Evolutionary conservation across 2,329 filamentous ascomycete species (phyloP), one percentile per base, ranked within the genome.

Genomic region (Diaporthe sp.): DNA sequence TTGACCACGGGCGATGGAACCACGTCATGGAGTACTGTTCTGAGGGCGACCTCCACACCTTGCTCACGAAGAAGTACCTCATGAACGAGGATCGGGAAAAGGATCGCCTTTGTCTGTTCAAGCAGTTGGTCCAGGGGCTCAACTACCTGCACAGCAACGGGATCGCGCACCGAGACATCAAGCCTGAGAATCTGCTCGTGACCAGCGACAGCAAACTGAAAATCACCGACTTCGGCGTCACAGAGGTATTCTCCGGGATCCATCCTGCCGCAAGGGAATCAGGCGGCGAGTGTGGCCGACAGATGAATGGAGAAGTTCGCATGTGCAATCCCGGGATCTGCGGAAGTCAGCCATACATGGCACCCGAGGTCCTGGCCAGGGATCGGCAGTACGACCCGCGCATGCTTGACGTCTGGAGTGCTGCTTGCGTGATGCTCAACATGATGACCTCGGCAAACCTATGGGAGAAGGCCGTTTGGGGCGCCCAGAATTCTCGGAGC

Each of bases 1-100:
- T 90, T 20, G 90, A 95, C 79, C 90, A 92, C 79, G 91, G 91
- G 44, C 92, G 93, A 53, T 97, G 94, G 94, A 96, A 95, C 82
- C 94, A 97, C 82, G 94, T 98, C 74, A 98, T 98, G 95, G 95
- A 98, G 82, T 97, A 94, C 83, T 98, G 95, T 85, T 89, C 91
- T 4, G 91, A 95, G 79, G 95, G 95, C 61, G 95, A 98, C 81
- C 86, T 98, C 8, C 96, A 94, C 82, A 88, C 89, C 77, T 86
- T 98, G 17, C 92, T 97, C 53, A 90, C 92, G 78, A 93, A 93
- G 82, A 90, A 90, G 47, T 93, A 93, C 80, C 90, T 97, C 78
- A 90, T 87, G 74, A 85, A 87, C 4, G 88, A 92, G 9, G 92
- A 94, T 73, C 91, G 92, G 75, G 86, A 89, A 22, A 87, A 89